Evolutionary conservation across 1,139 yeast genomes (phyloP), one percentile per base, ranked within the genome.

Genomic region (Candida sanyaensis): DNA sequence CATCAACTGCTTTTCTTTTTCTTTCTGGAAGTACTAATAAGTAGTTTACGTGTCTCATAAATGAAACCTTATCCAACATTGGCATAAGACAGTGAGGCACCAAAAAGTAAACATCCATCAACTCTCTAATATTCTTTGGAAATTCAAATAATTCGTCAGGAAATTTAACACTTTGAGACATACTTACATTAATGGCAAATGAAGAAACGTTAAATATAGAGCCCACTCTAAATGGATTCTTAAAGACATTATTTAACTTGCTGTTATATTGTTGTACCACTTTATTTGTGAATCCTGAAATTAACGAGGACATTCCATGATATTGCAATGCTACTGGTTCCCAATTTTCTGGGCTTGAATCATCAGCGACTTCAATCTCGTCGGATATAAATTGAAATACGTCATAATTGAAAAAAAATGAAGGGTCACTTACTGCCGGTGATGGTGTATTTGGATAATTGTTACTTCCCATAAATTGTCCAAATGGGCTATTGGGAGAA

Each of bases 321-420:
- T 57, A 62, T 47, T 61, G 64, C 39, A 62, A 51, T 1, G 64
- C 62, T 7, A 60, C 58, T 1, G 65, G 66, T 31, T 57, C 60
- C 57, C 59, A 57, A 26, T 46, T 46, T 13, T 50, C 49, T 0
- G 47, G 41, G 10, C 31, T 31, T 11, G 34, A 30, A 5, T 45
- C 45, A 23, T 44, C 42, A 21, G 51, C 43, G 4, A 50, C 49
- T 28, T 57, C 61, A n/a, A 58, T 48, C 37, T 60, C 63, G 31
- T 58, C 63, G 5, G 58, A 49, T 8, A 55, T 52, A 40, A 56
- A 55, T 41, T 53, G 58, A 42, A 55, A 55, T 12, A 55, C 57
- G 37, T 61, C 65, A 41, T 56, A 57, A 34, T 55, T 58, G 38
- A 59, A 45, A 37, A 58, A 54, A 38, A 54, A 55, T 1, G 62